phyloP scores from a whole-genome alignment of 192 early-diverging fungal genomes.

The Coemansia asiatica region DNA sequence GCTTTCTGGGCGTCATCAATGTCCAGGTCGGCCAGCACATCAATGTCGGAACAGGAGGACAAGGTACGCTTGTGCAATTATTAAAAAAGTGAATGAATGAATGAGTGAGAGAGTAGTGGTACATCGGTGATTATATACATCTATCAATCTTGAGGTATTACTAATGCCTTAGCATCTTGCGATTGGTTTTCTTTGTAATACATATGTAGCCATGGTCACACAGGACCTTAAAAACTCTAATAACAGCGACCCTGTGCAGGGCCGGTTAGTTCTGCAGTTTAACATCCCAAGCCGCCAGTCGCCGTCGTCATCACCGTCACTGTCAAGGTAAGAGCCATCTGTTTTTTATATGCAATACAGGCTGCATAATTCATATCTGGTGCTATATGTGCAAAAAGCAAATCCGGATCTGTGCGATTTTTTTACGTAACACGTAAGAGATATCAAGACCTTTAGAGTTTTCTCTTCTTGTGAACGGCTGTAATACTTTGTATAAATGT shows the following conservation, averaged over 20 bases:
- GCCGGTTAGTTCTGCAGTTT: slow-evolving; percentile 66
- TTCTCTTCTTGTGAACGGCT: no score
- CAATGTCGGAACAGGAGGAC: slow-evolving; percentile 73
- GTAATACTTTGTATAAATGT: no score
- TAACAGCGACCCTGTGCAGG: slow-evolving; percentile 77
- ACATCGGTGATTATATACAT: neutral
- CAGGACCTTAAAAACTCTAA: slow-evolving; percentile 87
- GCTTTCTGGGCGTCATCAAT: slow-evolving; percentile 90
- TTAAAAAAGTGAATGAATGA: no score
- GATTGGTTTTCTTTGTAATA: slow-evolving; percentile 10
- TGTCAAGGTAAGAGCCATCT: slow-evolving; percentile 60
- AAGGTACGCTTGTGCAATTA: no score
- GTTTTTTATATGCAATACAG: neutral
- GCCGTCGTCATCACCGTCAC: slow-evolving; percentile 38
- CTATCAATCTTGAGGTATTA: neutral
- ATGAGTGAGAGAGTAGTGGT: neutral
- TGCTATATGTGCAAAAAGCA: no score
- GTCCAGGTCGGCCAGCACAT: slow-evolving; percentile 81
- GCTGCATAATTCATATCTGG: no score
- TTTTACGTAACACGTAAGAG: no score
- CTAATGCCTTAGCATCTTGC: neutral
- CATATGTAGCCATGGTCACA: slow-evolving; percentile 57
- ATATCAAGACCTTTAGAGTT: no score
- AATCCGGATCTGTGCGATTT: no score
- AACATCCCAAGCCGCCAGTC: slow-evolving; percentile 13